Evolutionary conservation across 306 rosid genomes (phyloP).

Genomic region (Quercus bicolor): DNA sequence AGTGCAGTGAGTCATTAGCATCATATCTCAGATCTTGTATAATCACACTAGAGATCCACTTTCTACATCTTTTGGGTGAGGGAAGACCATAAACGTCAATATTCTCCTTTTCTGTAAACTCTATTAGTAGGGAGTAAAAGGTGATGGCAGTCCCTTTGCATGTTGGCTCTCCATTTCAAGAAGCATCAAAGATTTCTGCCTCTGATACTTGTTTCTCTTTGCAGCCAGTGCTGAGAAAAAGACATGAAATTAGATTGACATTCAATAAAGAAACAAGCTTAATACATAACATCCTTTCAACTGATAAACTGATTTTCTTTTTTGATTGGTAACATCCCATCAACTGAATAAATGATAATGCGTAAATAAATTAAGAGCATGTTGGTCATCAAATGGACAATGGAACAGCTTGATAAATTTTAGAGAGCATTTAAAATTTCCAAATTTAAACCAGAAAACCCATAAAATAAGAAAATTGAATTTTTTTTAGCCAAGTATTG

Average conservation of each 20-base stretch:
- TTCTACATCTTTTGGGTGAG: not conserved
- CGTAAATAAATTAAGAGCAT: no score
- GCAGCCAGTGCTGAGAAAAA: conserved; percentile 75
- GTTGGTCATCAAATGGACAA: no score
- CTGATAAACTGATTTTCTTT: not conserved
- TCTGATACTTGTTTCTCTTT: conserved; percentile 77
- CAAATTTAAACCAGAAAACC: no score
- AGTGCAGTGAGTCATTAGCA: not conserved
- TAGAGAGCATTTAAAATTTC: no score
- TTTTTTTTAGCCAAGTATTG: no score
- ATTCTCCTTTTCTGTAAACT: not conserved
- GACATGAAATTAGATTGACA: not conserved
- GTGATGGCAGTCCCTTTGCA: conserved; percentile 74
- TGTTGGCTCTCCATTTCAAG: conserved; percentile 99
- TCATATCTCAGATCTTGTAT: not conserved
- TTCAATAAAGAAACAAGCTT: conserved; percentile 6
- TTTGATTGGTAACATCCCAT: not conserved
- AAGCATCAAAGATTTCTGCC: conserved; percentile 86
- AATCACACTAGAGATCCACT: not conserved
- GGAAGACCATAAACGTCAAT: not conserved
- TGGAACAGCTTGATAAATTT: no score
- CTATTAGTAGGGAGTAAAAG: conserved; percentile 34
- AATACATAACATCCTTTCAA: not conserved
- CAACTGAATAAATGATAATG: not conserved
- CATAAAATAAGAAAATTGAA: no score